These are phyloP conservation scores for Sungouiozyma ichnusensis DNA, from an alignment of 805 yeast species.

Conservation along the genomic window DNA sequence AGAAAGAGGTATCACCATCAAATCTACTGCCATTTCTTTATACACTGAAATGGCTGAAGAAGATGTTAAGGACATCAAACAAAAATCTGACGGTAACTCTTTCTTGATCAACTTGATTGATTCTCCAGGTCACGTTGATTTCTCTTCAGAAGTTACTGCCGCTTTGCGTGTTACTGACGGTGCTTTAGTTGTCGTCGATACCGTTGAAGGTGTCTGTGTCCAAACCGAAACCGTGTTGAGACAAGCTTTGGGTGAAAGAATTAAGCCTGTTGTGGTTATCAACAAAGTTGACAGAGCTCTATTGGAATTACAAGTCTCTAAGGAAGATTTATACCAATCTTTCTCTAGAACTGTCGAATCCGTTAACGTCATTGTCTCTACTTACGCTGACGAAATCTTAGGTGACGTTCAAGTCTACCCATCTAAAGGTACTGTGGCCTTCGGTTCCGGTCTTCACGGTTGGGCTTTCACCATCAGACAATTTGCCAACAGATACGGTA, in stretches of 20 bases:
- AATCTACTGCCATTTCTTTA: slow-evolving; percentile 97
- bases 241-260: slow-evolving; percentile 98
- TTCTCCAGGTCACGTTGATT: slow-evolving; percentile 99
- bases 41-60: slow-evolving; percentile 74
- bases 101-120: slow-evolving; percentile 97
- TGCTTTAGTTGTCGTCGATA: slow-evolving; percentile 98
- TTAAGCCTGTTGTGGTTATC: slow-evolving; percentile 95
- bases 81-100: slow-evolving; percentile 77
- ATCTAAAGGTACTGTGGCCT: slow-evolving; percentile 97
- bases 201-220: slow-evolving; percentile 99
- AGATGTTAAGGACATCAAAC: slow-evolving; percentile 82
- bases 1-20: slow-evolving; percentile 99
- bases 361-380: slow-evolving; percentile 94
- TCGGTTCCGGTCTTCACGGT: slow-evolving; percentile 99
- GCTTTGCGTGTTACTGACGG: slow-evolving; percentile 99
- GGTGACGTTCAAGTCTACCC: slow-evolving; percentile 99
- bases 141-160: slow-evolving; percentile 99
- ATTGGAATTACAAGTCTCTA: slow-evolving; percentile 95
- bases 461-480: slow-evolving; percentile 99
- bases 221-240: slow-evolving; percentile 99
- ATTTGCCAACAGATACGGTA: slow-evolving; percentile 94
- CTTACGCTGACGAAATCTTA: slow-evolving; percentile 78
- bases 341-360: slow-evolving; percentile 98
- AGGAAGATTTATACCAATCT: slow-evolving; percentile 98
- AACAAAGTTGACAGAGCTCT: slow-evolving; percentile 99